These are phyloP conservation scores for Lachnellula suecica DNA, from an alignment of 2,329 filamentous ascomycete species.

Conservation along the genomic window DNA sequence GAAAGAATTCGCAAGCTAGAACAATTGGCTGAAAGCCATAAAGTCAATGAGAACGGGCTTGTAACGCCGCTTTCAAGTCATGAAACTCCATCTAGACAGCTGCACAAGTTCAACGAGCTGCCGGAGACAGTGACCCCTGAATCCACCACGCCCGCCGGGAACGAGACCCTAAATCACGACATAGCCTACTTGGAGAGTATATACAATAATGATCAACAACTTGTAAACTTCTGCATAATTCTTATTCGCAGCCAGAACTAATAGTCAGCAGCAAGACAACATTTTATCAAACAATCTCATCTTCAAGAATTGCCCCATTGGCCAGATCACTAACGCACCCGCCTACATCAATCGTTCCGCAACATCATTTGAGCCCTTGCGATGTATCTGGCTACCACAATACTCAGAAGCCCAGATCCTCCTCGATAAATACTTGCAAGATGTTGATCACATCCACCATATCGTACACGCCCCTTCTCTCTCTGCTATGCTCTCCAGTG, in stretches of 20 bases:
- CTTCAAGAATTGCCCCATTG: slow-evolving; percentile 14
- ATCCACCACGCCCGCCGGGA: background rate
- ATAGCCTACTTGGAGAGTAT: slow-evolving; percentile 13
- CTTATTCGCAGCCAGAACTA: background rate
- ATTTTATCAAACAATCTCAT: slow-evolving; percentile 4
- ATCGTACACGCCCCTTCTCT: slow-evolving; percentile 15
- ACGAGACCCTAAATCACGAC: slow-evolving; percentile 7
- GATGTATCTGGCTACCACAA: slow-evolving; percentile 17
- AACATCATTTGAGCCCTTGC: background rate
- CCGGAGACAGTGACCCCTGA: background rate
- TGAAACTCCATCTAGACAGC: no score
- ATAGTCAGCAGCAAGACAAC: background rate
- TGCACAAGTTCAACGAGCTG: background rate
- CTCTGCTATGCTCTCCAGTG: slow-evolving; percentile 2
- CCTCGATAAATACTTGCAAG: slow-evolving; percentile 14
- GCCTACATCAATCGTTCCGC: slow-evolving; percentile 8
- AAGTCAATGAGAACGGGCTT: background rate
- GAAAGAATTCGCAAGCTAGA: slow-evolving; percentile 15
- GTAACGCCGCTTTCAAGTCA: no score
- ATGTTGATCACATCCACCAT: slow-evolving; percentile 13
- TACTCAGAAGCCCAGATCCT: slow-evolving; percentile 13
- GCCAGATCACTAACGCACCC: slow-evolving; percentile 4
- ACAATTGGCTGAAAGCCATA: slow-evolving; percentile 4
- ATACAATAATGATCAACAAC: slow-evolving; percentile 5
- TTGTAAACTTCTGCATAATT: background rate